Conservation (phyloP, 164 flowering plant species). For the Brasenia schreberi region DNA sequence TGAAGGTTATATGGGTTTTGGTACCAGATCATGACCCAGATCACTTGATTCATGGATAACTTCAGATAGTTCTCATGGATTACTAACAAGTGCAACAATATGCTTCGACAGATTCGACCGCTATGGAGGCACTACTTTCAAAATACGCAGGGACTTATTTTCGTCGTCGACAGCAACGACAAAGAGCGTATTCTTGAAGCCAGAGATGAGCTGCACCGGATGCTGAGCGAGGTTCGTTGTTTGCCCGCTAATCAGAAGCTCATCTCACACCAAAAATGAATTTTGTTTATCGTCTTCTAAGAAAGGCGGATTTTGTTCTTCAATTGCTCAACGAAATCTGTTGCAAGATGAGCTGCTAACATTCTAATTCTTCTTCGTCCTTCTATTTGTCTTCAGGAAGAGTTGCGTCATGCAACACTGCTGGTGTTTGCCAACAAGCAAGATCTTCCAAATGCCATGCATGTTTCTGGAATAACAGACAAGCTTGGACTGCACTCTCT, state of each 20-base stretch:
- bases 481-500: slow-evolving; percentile 42
- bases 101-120: slow-evolving; percentile 26
- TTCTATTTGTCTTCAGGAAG: slow-evolving; percentile 17
- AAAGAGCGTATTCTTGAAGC: slow-evolving; percentile 36
- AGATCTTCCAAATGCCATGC: slow-evolving; percentile 41
- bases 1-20: background rate
- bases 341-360: background rate
- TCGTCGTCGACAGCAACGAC: slow-evolving; percentile 49
- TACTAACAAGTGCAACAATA: background rate
- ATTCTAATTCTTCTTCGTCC: background rate
- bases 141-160: slow-evolving; percentile 36
- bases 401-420: slow-evolving; percentile 26
- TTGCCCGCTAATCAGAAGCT: background rate
- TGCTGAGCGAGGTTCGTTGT: slow-evolving; percentile 32
- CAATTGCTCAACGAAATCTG: no score
- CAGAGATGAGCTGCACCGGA: slow-evolving; percentile 30
- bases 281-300: no score
- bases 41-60: no score
- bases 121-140: slow-evolving; percentile 48
- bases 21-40: background rate
- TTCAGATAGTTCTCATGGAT: background rate
- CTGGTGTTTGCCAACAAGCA: slow-evolving; percentile 51
- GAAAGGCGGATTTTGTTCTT: no score
- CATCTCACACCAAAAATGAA: no score
- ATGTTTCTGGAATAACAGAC: slow-evolving; percentile 36